Evolutionary conservation across 2,329 filamentous ascomycete species (phyloP).

Genomic region (Zasmidium angulare): DNA sequence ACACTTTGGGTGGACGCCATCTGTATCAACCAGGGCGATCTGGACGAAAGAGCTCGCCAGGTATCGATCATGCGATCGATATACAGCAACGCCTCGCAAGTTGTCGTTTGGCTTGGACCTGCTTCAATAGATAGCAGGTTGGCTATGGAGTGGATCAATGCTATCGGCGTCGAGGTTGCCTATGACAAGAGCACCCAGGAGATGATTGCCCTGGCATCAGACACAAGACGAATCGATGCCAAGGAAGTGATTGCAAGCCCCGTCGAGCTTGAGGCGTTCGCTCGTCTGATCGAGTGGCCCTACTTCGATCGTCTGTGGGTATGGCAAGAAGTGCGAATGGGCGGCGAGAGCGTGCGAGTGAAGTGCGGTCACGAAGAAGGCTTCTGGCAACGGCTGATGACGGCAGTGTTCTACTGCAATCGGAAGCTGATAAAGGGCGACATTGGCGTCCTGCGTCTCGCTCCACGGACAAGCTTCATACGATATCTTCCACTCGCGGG

Average conservation of each 20-base stretch:
- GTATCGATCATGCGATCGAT: slow-evolving; percentile 8
- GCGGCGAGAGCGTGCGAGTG: neutral
- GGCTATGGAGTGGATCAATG: neutral
- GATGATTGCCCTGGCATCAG: neutral
- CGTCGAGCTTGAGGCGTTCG: neutral
- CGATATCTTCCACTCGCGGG: neutral
- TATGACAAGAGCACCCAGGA: neutral
- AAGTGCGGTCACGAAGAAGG: neutral
- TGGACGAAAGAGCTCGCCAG: slow-evolving; percentile 2
- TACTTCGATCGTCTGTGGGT: neutral
- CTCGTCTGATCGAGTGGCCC: neutral
- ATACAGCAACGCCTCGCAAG: slow-evolving; percentile 3
- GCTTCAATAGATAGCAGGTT: neutral
- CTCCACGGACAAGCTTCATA: neutral
- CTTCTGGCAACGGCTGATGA: neutral
- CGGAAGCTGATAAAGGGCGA: neutral
- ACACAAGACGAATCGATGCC: neutral
- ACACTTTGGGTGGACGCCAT: slow-evolving; percentile 8
- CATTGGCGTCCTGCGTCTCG: neutral
- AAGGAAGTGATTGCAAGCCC: neutral
- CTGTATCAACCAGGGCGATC: slow-evolving; percentile 12
- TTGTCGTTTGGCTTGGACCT: slow-evolving; percentile 4
- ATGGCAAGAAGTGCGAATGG: neutral
- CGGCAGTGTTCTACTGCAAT: neutral
- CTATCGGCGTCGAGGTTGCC: neutral